These are phyloP conservation scores for Rhizophagus sp. DNA, from an alignment of 192 early-diverging fungal species.

Conservation along the genomic window DNA sequence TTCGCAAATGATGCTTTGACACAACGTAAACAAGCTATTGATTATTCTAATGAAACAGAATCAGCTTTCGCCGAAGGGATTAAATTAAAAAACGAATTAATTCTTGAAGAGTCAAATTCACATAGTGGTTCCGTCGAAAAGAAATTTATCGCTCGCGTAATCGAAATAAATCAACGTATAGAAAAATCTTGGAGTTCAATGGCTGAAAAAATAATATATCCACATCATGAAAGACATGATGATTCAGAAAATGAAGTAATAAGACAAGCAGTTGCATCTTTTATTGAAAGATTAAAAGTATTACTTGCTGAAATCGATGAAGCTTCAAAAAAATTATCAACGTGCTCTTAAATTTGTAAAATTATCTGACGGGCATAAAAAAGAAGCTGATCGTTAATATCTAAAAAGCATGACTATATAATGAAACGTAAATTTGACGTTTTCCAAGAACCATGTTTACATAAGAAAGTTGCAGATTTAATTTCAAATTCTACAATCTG, in stretches of 20 bases:
- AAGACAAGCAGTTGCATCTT: not conserved
- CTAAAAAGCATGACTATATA: constrained; percentile 26
- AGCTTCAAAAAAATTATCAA: constrained; percentile 25
- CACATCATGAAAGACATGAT: constrained; percentile 16
- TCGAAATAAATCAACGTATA: not conserved
- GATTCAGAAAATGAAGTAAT: constrained; percentile 16
- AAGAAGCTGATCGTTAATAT: constrained; percentile 26
- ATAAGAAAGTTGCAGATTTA: constrained; percentile 29
- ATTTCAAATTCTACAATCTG: not conserved
- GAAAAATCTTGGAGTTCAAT: constrained; percentile 9
- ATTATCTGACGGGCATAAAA: constrained; percentile 13
- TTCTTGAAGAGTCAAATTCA: constrained; percentile 22
- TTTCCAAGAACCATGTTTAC: constrained; percentile 23
- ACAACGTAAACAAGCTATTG: constrained; percentile 37
- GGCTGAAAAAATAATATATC: constrained; percentile 8
- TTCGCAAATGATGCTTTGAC: constrained; percentile 43
- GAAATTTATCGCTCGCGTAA: constrained; percentile 23
- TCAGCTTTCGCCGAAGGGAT: not conserved
- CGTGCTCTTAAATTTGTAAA: not conserved
- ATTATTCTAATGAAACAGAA: constrained; percentile 21
- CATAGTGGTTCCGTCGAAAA: constrained; percentile 18
- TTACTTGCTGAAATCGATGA: constrained; percentile 13
- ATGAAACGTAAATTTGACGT: constrained; percentile 27
- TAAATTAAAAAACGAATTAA: constrained; percentile 13
- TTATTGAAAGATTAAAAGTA: not conserved